Evolutionary conservation across 345 rosid genomes (phyloP).

Genomic region (Brassica carinata): DNA sequence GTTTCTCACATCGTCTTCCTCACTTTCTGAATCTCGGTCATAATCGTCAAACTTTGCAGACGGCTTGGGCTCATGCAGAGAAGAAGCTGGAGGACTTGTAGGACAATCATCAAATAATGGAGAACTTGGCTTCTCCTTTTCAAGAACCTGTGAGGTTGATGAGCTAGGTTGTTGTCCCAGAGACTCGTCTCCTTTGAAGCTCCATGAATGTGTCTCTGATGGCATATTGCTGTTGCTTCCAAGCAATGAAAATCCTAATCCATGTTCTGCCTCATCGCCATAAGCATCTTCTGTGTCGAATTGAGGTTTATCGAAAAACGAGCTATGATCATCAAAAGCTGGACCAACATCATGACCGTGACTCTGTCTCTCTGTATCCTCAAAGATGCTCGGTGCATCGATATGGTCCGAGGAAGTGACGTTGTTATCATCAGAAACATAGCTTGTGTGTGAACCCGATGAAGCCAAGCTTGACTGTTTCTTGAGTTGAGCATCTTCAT

Average conservation of each 20-base stretch:
- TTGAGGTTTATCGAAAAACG: constrained; percentile 50
- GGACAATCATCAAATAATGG: constrained; percentile 47
- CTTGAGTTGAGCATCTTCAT: constrained; percentile 38
- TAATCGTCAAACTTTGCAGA: constrained; percentile 63
- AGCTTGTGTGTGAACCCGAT: constrained; percentile 46
- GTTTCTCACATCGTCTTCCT: constrained; percentile 40
- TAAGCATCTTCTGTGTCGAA: constrained; percentile 48
- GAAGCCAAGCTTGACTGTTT: constrained; percentile 50
- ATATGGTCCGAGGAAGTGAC: constrained; percentile 38
- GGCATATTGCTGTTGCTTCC: constrained; percentile 36
- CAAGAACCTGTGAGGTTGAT: constrained; percentile 41
- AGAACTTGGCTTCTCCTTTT: constrained; percentile 36
- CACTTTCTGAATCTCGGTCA: constrained; percentile 55
- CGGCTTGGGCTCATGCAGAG: constrained; percentile 46
- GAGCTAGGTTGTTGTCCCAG: constrained; percentile 32
- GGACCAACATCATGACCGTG: constrained; percentile 40
- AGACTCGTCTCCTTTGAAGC: constrained; percentile 36
- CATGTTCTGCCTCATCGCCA: constrained; percentile 29
- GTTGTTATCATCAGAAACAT: constrained; percentile 40
- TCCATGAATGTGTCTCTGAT: constrained; percentile 43
- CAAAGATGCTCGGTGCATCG: constrained; percentile 26
- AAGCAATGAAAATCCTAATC: constrained; percentile 43
- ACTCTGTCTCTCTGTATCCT: constrained; percentile 37
- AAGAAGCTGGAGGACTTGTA: constrained; percentile 39
- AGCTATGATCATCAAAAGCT: constrained; percentile 68